Conservation (phyloP, 768 basidiomycete genomes). For the Dacryopinax primogenitus region DNA sequence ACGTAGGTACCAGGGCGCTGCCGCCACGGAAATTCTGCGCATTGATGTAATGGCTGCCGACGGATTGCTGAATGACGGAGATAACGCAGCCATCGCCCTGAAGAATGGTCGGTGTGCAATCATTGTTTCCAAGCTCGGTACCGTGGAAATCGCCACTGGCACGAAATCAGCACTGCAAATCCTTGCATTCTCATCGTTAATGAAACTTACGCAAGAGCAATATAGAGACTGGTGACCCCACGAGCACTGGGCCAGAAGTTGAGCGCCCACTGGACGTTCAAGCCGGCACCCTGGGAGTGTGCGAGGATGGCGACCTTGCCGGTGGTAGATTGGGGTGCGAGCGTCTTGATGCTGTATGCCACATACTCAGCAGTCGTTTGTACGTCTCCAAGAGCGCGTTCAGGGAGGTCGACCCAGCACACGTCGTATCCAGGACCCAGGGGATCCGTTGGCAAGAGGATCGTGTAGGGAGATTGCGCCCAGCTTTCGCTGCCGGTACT, state of each 20-base stretch:
- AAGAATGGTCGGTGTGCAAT: slow-evolving; percentile 14
- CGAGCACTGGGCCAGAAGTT: slow-evolving; percentile 22
- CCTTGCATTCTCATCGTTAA: neutral
- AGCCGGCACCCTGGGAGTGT: slow-evolving; percentile 20
- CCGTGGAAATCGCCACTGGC: slow-evolving; percentile 20
- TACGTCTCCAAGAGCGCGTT: slow-evolving; percentile 18
- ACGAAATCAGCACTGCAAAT: neutral
- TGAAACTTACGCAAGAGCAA: slow-evolving; percentile 16
- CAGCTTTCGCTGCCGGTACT: slow-evolving; percentile 21
- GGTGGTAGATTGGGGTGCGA: slow-evolving; percentile 18
- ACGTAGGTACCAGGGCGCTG: slow-evolving; percentile 21
- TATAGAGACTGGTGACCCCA: slow-evolving; percentile 17
- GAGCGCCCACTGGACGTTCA: slow-evolving; percentile 17
- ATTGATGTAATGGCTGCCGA: slow-evolving; percentile 19
- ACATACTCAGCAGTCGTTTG: slow-evolving; percentile 22
- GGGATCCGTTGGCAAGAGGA: slow-evolving; percentile 18
- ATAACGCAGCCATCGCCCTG: slow-evolving; percentile 10
- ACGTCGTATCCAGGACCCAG: slow-evolving; percentile 20
- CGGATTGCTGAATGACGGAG: slow-evolving; percentile 21
- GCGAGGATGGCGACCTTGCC: slow-evolving; percentile 21
- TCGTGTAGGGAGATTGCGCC: slow-evolving; percentile 21
- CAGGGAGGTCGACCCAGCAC: slow-evolving; percentile 20
- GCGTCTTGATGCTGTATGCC: slow-evolving; percentile 19
- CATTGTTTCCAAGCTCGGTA: slow-evolving; percentile 16
- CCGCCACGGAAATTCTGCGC: slow-evolving; percentile 20